These are phyloP conservation scores for Colletotrichum aenigma DNA, from an alignment of 2,329 filamentous ascomycete species.

Conservation along the genomic window DNA sequence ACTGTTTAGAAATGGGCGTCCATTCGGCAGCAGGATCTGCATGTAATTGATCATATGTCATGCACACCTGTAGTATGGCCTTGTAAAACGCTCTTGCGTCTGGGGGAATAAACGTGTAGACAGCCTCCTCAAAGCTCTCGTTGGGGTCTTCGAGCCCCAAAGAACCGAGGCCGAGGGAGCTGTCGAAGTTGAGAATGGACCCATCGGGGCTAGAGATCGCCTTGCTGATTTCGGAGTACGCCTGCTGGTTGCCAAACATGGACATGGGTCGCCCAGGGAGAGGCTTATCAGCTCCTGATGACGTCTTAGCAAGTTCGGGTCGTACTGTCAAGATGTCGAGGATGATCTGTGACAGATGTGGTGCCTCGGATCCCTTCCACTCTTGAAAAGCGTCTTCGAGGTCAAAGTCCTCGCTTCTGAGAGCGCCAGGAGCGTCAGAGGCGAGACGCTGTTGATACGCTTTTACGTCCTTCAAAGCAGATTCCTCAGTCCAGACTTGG, in stretches of 20 bases:
- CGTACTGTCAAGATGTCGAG: constrained; percentile 86
- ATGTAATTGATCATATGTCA: constrained; percentile 68
- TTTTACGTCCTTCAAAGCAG: constrained; percentile 89
- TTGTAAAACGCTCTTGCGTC: constrained; percentile 85
- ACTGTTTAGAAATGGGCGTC: constrained; percentile 73
- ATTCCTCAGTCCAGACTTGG: constrained; percentile 86
- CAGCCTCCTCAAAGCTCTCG: constrained; percentile 63
- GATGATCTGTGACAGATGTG: constrained; percentile 92
- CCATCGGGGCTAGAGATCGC: constrained; percentile 53
- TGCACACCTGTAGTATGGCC: constrained; percentile 77
- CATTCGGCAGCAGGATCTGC: constrained; percentile 53
- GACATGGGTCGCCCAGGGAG: constrained; percentile 48
- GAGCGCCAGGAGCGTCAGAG: constrained; percentile 75
- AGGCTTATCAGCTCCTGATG: constrained; percentile 55
- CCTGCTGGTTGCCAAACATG: constrained; percentile 51
- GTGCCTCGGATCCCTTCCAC: constrained; percentile 90
- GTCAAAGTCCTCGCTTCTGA: constrained; percentile 88
- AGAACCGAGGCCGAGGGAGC: constrained; percentile 69
- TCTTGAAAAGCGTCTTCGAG: constrained; percentile 83
- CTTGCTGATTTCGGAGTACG: constrained; percentile 57
- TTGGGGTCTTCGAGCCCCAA: constrained; percentile 65
- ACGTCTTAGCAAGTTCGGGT: constrained; percentile 82
- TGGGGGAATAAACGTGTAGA: constrained; percentile 88
- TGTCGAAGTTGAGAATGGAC: constrained; percentile 59
- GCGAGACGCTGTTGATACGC: constrained; percentile 89